phyloP scores from a whole-genome alignment of 805 yeast genomes.

The Barnettozyma pratensis region DNA sequence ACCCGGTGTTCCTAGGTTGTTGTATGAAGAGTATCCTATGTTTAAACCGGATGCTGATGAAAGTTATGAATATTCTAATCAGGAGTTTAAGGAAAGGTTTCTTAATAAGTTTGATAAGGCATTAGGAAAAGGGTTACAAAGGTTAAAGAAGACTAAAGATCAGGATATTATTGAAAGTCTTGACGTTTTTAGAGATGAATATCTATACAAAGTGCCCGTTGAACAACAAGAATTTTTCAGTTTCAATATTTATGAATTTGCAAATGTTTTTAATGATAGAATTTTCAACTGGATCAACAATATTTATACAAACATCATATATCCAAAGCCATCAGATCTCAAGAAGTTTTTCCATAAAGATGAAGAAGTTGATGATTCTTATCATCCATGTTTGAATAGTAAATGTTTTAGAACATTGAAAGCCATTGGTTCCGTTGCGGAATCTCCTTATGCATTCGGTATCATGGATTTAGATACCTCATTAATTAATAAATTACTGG shows the following conservation, averaged over 20 bases:
- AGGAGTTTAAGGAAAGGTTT: slow-evolving; percentile 10
- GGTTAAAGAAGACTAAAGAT: not conserved
- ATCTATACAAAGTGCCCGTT: not conserved
- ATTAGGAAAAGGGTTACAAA: slow-evolving; percentile 3
- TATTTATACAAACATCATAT: not conserved
- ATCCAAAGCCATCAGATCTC: slow-evolving; percentile 6
- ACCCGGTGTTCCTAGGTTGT: slow-evolving; percentile 20
- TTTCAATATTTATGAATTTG: slow-evolving; percentile 13
- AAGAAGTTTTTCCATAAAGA: slow-evolving; percentile 10
- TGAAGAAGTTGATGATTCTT: slow-evolving; percentile 12
- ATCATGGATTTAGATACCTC: slow-evolving; percentile 16
- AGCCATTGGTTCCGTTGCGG: slow-evolving; percentile 22
- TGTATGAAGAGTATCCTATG: slow-evolving; percentile 23
- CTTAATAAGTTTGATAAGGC: slow-evolving; percentile 12
- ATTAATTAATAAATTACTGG: slow-evolving; percentile 17
- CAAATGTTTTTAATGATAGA: slow-evolving; percentile 11
- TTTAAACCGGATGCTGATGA: slow-evolving; percentile 16
- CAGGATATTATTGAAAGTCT: not conserved
- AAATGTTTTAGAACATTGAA: slow-evolving; percentile 15
- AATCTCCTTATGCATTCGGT: slow-evolving; percentile 20
- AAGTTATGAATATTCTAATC: slow-evolving; percentile 15
- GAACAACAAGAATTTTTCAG: slow-evolving; percentile 4
- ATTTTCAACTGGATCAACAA: slow-evolving; percentile 1
- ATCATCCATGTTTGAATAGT: slow-evolving; percentile 10
- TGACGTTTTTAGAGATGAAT: not conserved